These are phyloP conservation scores for Penicillium sclerotiorum DNA, from an alignment of 2,329 filamentous ascomycete species.

Conservation along the genomic window DNA sequence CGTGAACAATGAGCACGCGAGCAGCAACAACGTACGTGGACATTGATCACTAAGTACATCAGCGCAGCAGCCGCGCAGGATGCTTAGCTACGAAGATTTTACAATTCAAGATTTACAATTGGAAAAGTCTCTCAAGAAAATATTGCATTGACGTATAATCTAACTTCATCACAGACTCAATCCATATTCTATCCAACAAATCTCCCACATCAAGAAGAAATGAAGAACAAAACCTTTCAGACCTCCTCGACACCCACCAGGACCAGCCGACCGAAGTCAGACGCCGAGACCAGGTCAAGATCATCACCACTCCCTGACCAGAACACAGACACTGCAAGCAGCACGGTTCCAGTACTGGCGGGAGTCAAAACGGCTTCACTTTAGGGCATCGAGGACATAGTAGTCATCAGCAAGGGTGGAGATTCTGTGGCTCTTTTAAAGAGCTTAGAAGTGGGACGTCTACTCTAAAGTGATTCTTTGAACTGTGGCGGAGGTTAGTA, in stretches of 20 bases:
- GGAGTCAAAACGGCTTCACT: conserved; percentile 72
- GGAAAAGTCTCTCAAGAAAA: no score
- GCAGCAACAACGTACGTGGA: no score
- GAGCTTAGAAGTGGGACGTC: conserved; percentile 87
- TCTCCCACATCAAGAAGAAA: neutral
- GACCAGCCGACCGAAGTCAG: conserved; percentile 74
- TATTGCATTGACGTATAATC: no score
- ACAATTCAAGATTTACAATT: no score
- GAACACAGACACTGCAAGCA: conserved; percentile 43
- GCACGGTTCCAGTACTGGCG: conserved; percentile 41
- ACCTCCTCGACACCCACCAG: conserved; percentile 86
- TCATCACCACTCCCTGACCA: conserved; percentile 90
- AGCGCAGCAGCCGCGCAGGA: no score
- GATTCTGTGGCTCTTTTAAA: conserved; percentile 88
- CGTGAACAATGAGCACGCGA: no score
- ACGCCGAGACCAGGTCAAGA: conserved; percentile 75
- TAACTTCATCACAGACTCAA: neutral
- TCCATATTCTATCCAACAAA: neutral
- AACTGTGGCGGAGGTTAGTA: conserved; percentile 42
- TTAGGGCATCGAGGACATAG: conserved; percentile 82
- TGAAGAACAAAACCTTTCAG: conserved; percentile 67
- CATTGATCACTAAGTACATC: no score
- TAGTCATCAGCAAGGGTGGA: conserved; percentile 92
- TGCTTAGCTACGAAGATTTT: no score
- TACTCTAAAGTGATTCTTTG: conserved; percentile 98